A percentile compares a stretch with the other conserved stretches of the same genome.
phyloP scores from a whole-genome alignment of 1,284 basidiomycete species.

The Singerocomus inundabilis region DNA sequence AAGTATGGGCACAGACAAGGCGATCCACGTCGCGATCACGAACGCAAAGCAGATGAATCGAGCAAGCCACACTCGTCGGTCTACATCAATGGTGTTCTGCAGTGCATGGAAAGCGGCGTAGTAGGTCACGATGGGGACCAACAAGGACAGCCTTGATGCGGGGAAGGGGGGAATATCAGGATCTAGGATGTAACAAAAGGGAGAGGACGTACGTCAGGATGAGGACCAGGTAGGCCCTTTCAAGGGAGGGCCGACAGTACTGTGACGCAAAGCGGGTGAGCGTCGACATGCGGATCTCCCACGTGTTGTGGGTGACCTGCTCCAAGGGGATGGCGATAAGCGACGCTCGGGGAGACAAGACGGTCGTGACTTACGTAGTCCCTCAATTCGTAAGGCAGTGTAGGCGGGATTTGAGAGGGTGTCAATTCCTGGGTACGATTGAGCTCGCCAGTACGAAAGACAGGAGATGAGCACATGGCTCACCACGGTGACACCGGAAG shows the following conservation, averaged over 20 bases:
- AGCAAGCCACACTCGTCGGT: constrained; percentile 35
- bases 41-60: constrained; percentile 39
- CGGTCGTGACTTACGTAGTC: constrained; percentile 25
- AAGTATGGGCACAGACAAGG: constrained; percentile 45
- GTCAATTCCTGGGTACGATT: constrained; percentile 33
- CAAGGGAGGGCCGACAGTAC: constrained; percentile 47
- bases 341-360: not conserved
- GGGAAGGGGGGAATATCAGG: not conserved
- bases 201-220: constrained; percentile 39
- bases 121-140: constrained; percentile 43
- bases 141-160: constrained; percentile 38
- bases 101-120: constrained; percentile 33
- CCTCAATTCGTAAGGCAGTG: constrained; percentile 38
- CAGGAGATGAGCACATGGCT: constrained; percentile 7
- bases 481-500: constrained; percentile 30
- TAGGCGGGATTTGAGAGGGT: constrained; percentile 27
- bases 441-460: constrained; percentile 1
- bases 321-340: not conserved
- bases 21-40: constrained; percentile 38
- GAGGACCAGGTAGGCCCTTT: constrained; percentile 43
- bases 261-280: constrained; percentile 40
- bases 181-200: not conserved
- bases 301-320: constrained; percentile 47
- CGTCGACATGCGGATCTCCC: constrained; percentile 43
- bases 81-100: constrained; percentile 11